Evolutionary conservation across 805 yeast species (phyloP), one percentile per base, ranked within the genome.

Genomic region (Suhomyces faveliae): DNA sequence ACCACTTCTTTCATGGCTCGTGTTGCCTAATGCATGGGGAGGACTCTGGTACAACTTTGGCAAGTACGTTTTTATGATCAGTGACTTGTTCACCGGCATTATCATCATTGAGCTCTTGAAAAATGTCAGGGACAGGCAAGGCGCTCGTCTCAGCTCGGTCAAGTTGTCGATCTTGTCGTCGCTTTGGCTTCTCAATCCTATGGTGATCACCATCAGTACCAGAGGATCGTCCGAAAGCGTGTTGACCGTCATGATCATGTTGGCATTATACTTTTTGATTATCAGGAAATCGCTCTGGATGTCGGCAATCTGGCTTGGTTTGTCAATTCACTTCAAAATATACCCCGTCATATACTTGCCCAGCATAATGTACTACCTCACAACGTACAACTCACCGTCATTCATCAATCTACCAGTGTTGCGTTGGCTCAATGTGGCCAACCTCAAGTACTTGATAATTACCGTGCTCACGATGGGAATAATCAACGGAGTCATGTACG

Each of bases 211-310:
- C 0, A 94, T 94, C 42, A 84, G 92, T 54, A 89, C 97, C 0
- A 74, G 99, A 40, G 99, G 99, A 1, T 87, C 94, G 22, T 86
- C 96, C 0, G 99, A 94, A 60, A 90, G 97, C 51, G 75, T 94
- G 1, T 66, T 94, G 40, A 89, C 95, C 2, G 90, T 88, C 25
- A 70, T 92, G 54, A 78, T 90, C 3, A 78, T 89, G 76, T 61
- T 76, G 6, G 68, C 83, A 37, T 58, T 87, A 0, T 82, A 79
- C 56, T 68, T 61, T 35, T 59, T 84, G n/a, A 49, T 74, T 20
- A 47, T 66, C n/a, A 51, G 55, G 2, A 44, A 60, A 4, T 63
- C 63, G 7, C 29, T 70, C 1, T 17, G 71, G 0, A 35, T 53
- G 37, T 64, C 73, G 3, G 76, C 74, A 1, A 21, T 83, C 0